These are phyloP conservation scores for Krasilnikovozyma curviuscula DNA, from an alignment of 768 basidiomycete genomes.

Conservation along the genomic window DNA sequence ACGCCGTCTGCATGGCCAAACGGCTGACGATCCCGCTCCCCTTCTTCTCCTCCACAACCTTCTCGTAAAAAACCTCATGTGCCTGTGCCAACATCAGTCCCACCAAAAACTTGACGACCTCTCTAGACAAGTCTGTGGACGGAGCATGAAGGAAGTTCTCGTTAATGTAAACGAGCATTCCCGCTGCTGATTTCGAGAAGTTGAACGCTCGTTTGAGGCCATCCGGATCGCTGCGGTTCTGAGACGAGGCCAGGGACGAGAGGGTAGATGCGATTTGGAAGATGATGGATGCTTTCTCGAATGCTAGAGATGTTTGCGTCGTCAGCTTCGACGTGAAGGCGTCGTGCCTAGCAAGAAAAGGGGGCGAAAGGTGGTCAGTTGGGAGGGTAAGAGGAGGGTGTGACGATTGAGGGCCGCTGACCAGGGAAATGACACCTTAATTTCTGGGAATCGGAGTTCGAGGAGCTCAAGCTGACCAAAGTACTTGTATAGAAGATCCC, in stretches of 20 bases:
- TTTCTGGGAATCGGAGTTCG: conserved; percentile 89
- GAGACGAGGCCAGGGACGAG: conserved; percentile 63
- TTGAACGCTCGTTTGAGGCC: conserved; percentile 84
- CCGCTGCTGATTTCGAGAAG: conserved; percentile 72
- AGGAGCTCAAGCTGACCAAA: conserved; percentile 96
- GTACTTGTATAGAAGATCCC: conserved; percentile 95
- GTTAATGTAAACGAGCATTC: conserved; percentile 97
- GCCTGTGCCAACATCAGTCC: conserved; percentile 81
- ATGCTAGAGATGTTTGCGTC: conserved; percentile 88
- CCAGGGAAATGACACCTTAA: conserved; percentile 87
- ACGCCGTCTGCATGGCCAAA: too few relatives aligned
- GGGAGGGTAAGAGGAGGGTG: background rate
- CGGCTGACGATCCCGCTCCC: too few relatives aligned
- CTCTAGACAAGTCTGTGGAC: conserved; percentile 77
- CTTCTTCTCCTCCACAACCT: conserved; percentile 84
- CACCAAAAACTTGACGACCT: conserved; percentile 82
- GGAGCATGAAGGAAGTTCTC: conserved; percentile 98
- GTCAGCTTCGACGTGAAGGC: conserved; percentile 88
- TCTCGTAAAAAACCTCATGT: conserved; percentile 89
- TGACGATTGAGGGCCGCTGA: background rate
- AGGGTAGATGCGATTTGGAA: conserved; percentile 92
- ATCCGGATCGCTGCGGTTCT: conserved; percentile 72
- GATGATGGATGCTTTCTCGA: conserved; percentile 91
- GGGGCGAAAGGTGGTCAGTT: background rate
- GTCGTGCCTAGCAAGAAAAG: conserved; percentile 39